Evolutionary conservation across 345 rosid species (phyloP), one percentile per base, ranked within the genome.

Genomic region (Murraya paniculata): DNA sequence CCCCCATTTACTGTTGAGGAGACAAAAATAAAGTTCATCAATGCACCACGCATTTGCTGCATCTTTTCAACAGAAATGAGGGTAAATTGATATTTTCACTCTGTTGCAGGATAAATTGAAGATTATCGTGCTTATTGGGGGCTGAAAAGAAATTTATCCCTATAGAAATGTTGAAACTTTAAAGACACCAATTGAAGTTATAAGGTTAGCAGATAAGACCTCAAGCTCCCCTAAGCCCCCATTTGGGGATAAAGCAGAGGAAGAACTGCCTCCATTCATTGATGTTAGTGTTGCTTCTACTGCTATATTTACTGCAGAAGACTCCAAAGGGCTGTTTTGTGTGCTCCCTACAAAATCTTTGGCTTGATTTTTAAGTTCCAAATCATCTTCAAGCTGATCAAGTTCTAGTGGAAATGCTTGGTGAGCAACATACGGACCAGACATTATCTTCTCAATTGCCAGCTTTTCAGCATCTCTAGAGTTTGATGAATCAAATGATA

Each of bases 221-320:
- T 96, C 98, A 11, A 94, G 98, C 90, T 96, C 99, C 84, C 91
- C 98, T 56, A 90, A 66, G 76, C 81, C 74, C 24, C 81, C 85
- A 65, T 71, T 76, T 19, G 85, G 55, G 69, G 55, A 78, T 28
- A 79, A 76, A 84, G 82, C 72, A 79, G 81, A 78, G 6, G 86
- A 81, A 80, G 84, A 71, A 80, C 81, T 79, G 66, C 79, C 86
- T 72, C 84, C 81, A 74, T 79, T 82, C 64, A 80, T 55, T 33
- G 90, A 75, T 6, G 73, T 50, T 75, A 66, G 76, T 31, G 84
- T 48, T 31, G 82, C 67, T 57, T 79, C 82, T 53, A 65, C 83
- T 21, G 72, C 70, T 6, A 48, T 68, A 79, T 84, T 76, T 27
- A 81, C 79, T 21, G 80, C 72, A 61, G 80, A 77, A 61, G 89